A percentile compares a stretch with the other conserved stretches of the same genome.
Evolutionary conservation across 2,329 filamentous ascomycete species (phyloP).

Genomic region (Madurella fahalii): DNA sequence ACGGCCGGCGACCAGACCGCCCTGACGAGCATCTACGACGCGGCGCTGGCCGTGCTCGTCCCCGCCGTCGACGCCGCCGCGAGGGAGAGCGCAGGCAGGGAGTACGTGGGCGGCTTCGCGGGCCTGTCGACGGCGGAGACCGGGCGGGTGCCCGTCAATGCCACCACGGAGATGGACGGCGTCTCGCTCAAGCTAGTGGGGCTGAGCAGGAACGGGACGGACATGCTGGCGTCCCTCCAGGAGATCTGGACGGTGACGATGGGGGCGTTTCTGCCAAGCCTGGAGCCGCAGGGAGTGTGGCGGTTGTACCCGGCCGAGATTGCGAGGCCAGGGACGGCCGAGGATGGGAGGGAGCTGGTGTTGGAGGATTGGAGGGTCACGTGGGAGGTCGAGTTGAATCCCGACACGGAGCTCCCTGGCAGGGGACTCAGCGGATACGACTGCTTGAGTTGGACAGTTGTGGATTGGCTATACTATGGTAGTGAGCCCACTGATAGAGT

Average conservation of each 20-base stretch:
- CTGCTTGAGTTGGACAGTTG: slow-evolving; percentile 21
- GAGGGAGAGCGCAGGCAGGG: slow-evolving; percentile 10
- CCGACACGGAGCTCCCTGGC: slow-evolving; percentile 17
- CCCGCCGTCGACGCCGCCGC: slow-evolving; percentile 19
- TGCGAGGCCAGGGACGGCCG: not conserved
- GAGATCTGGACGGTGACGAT: slow-evolving; percentile 16
- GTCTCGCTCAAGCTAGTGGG: slow-evolving; percentile 3
- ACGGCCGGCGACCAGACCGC: slow-evolving; percentile 21
- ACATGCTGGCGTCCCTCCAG: slow-evolving; percentile 14
- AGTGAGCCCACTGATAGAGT: slow-evolving; percentile 21
- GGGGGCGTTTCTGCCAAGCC: slow-evolving; percentile 11
- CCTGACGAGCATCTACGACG: slow-evolving; percentile 13
- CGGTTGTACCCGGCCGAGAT: slow-evolving; percentile 18
- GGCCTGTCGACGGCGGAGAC: slow-evolving; percentile 1
- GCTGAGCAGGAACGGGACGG: slow-evolving; percentile 12
- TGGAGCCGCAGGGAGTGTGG: not conserved
- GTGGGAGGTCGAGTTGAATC: slow-evolving; percentile 11
- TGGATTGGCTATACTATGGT: slow-evolving; percentile 26
- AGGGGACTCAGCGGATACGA: slow-evolving; percentile 15
- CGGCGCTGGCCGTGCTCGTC: slow-evolving; percentile 15
- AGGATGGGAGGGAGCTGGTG: slow-evolving; percentile 10
- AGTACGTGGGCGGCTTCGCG: slow-evolving; percentile 16
- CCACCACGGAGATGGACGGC: slow-evolving; percentile 10
- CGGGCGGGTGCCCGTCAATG: slow-evolving; percentile 3
- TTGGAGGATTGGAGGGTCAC: slow-evolving; percentile 22